A percentile compares a stretch with the other conserved stretches of the same genome.
Conservation (phyloP, 768 basidiomycete species). For the Lentinula lateritia region DNA sequence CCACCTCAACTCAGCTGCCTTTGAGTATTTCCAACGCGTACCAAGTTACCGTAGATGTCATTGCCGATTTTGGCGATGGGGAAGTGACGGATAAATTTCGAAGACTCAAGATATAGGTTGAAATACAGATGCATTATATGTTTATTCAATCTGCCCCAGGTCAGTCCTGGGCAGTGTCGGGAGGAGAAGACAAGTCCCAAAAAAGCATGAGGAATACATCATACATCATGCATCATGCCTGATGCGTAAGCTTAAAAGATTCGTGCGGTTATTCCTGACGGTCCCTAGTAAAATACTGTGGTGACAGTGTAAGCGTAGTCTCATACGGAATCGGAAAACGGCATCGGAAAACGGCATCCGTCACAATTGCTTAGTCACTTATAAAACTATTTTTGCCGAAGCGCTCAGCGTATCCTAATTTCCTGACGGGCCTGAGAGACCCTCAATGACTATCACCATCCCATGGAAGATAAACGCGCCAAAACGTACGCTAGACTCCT, state of each 20-base stretch:
- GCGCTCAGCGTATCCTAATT: neutral
- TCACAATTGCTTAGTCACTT: neutral
- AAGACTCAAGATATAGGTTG: neutral
- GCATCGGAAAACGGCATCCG: too few relatives aligned
- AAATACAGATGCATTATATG: too few relatives aligned
- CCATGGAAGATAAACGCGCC: constrained; percentile 8
- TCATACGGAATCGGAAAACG: too few relatives aligned
- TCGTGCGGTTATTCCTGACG: too few relatives aligned
- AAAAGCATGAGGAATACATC: too few relatives aligned
- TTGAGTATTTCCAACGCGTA: neutral
- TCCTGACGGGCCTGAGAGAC: neutral
- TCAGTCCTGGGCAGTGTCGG: too few relatives aligned
- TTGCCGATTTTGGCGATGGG: neutral
- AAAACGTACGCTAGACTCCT: neutral
- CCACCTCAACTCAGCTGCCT: neutral
- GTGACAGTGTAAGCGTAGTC: too few relatives aligned
- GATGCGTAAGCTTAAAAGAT: too few relatives aligned
- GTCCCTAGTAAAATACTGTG: too few relatives aligned
- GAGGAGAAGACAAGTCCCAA: too few relatives aligned
- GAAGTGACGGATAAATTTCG: neutral
- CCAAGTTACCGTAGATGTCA: neutral
- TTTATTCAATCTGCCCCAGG: too few relatives aligned
- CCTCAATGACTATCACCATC: constrained; percentile 7
- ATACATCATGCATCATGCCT: too few relatives aligned
- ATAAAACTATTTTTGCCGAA: neutral